A percentile compares a stretch with the other conserved stretches of the same genome.
Conservation (phyloP, 2,329 filamentous ascomycete species). For the Beauveria sp. region DNA sequence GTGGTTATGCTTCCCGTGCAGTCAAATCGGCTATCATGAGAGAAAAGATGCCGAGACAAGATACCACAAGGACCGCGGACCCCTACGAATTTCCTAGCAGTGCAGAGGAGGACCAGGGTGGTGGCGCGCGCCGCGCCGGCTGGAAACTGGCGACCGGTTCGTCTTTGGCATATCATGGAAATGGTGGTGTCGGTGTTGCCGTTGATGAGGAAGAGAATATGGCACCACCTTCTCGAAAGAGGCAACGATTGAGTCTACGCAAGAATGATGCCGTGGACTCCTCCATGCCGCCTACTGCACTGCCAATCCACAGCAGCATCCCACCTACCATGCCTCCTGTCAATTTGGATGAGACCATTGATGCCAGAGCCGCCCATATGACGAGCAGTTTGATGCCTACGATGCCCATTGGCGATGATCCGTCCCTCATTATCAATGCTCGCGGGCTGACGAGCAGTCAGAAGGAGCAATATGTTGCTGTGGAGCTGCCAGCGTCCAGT, state of each 20-base stretch:
- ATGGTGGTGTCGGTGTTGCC: not conserved
- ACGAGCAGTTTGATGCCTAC: slow-evolving; percentile 8
- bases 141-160: not conserved
- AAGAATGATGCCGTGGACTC: not conserved
- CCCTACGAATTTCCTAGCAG: slow-evolving; percentile 40
- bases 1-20: not conserved
- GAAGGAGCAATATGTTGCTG: slow-evolving; percentile 27
- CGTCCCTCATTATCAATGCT: slow-evolving; percentile 26
- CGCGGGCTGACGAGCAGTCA: slow-evolving; percentile 30
- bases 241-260: not conserved
- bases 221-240: not conserved
- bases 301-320: slow-evolving; percentile 16
- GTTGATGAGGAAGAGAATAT: not conserved
- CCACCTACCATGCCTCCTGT: slow-evolving; percentile 18
- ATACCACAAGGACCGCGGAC: slow-evolving; percentile 18
- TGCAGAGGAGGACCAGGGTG: slow-evolving; percentile 21
- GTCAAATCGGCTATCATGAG: slow-evolving; percentile 3
- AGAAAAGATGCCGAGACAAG: slow-evolving; percentile 9
- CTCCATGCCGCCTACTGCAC: not conserved
- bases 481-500: slow-evolving; percentile 16
- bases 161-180: not conserved
- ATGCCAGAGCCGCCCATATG: not conserved
- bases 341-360: not conserved
- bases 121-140: not conserved
- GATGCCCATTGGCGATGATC: slow-evolving; percentile 19